These are phyloP conservation scores for Lentinus brumalis DNA, from an alignment of 768 basidiomycete species.

Conservation along the genomic window DNA sequence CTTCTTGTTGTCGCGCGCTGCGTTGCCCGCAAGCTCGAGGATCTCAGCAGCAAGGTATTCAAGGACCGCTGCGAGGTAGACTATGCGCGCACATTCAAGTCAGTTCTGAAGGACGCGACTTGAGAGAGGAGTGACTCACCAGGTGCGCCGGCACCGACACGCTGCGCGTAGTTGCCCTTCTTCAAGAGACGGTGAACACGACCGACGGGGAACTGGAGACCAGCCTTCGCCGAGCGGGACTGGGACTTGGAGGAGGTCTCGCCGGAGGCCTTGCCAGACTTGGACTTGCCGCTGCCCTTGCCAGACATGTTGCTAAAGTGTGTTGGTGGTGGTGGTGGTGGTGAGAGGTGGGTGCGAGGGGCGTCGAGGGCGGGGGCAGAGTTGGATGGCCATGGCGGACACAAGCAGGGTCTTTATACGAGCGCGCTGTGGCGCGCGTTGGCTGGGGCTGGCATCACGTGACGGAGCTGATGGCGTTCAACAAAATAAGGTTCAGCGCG, in stretches of 20 bases:
- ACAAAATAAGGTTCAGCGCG: slow-evolving; percentile 30
- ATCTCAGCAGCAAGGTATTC: slow-evolving; percentile 94
- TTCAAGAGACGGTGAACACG: slow-evolving; percentile 91
- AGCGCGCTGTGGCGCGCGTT: slow-evolving; percentile 12
- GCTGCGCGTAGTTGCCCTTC: slow-evolving; percentile 83
- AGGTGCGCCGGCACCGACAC: slow-evolving; percentile 87
- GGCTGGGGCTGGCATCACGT: slow-evolving; percentile 17
- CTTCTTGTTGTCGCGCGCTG: slow-evolving; percentile 91
- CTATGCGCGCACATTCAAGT: slow-evolving; percentile 37
- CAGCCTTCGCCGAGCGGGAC: slow-evolving; percentile 75
- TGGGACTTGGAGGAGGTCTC: slow-evolving; percentile 51
- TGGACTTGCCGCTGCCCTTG: slow-evolving; percentile 60
- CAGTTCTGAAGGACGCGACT: background rate
- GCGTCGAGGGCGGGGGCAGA: slow-evolving; percentile 16
- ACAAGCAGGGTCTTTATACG: slow-evolving; percentile 20
- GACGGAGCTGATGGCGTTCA: slow-evolving; percentile 28
- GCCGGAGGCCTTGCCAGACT: slow-evolving; percentile 63
- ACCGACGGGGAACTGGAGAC: slow-evolving; percentile 89
- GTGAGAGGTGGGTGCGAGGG: background rate
- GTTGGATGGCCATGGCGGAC: slow-evolving; percentile 1
- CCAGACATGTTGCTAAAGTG: slow-evolving; percentile 38
- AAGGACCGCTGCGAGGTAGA: slow-evolving; percentile 90
- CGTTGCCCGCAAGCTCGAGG: slow-evolving; percentile 89
- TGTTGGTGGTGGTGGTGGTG: slow-evolving; percentile 8
- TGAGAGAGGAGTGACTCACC: slow-evolving; percentile 42